Evolutionary conservation across 2,329 filamentous ascomycete genomes (phyloP), one percentile per base, ranked within the genome.

Genomic region (Monilinia laxa): DNA sequence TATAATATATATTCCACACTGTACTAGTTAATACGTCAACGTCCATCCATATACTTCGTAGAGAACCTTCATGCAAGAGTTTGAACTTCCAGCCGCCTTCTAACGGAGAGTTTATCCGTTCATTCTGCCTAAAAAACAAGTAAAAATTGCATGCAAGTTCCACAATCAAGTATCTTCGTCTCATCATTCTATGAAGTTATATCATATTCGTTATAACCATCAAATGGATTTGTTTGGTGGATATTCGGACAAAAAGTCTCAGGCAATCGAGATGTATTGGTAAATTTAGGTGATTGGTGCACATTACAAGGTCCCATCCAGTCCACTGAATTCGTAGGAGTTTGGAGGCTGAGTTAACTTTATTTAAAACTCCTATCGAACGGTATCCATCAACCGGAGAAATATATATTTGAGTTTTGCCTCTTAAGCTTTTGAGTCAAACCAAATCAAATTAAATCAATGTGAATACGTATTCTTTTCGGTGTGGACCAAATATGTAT

Each of bases 171-270:
- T 28, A 54, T 28, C 35, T 45, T 63, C 23, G 35, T 20, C 20
- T 55, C 18, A 35, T 20, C 20, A 23, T 47, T 35, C 28, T 23
- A 12, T 42, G 28, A 25, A 40, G 20, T 49, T n/a, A 31, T 52
- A 51, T 31, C 12, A 28, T 7, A 42, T 52, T 42, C n/a, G 11
- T 42, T 42, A n/a, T 11, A 23, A 55, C 14, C 2, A 40, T 14
- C 14, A 11, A 40, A 40, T 42, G 10, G 9, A 51, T 65, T 59
- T 65, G 63, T 52, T 59, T 59, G 63, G 63, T 65, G 63, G 54
- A 65, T 65, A 59, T 59, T 59, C 25, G 16, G 11, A 51, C 16
- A 4, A 40, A 40, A 31, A n/a, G 40, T 59, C 40, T 31, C 56
- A 59, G 28, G n/a, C n/a, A 47, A 47, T 31, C 10, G 25, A 47